Conservation (phyloP, 768 basidiomycete species). For the Wakefieldia striispora region DNA sequence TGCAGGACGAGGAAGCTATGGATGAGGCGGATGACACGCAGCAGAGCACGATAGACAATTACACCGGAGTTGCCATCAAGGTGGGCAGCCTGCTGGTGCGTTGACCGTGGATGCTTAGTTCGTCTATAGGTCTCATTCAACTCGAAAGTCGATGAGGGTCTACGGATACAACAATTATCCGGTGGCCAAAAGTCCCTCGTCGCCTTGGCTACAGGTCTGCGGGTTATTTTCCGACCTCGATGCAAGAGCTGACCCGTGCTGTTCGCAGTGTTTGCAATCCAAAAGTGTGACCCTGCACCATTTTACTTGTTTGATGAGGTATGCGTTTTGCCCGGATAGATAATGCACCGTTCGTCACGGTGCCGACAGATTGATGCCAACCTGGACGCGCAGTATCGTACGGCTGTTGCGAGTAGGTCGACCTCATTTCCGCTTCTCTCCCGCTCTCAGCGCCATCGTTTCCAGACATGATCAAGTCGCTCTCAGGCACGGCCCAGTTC, state of each 20-base stretch:
- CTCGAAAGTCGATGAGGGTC: constrained; percentile 94
- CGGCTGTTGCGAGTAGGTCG: constrained; percentile 85
- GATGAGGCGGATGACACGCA: constrained; percentile 74
- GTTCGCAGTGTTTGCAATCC: constrained; percentile 89
- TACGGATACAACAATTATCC: constrained; percentile 94
- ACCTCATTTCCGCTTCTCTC: neutral
- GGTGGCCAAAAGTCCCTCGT: constrained; percentile 98
- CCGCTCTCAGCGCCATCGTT: constrained; percentile 37
- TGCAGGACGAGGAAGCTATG: constrained; percentile 62
- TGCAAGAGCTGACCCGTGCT: constrained; percentile 1
- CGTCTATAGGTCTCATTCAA: constrained; percentile 90
- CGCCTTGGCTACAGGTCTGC: constrained; percentile 83
- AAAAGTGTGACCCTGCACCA: constrained; percentile 98
- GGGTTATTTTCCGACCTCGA: neutral
- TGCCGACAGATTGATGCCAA: constrained; percentile 85
- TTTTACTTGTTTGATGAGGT: constrained; percentile 99
- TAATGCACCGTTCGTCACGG: neutral
- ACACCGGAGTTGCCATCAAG: constrained; percentile 96
- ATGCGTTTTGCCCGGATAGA: neutral
- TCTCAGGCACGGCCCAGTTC: constrained; percentile 87
- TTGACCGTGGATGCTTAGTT: neutral
- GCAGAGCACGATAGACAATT: constrained; percentile 82
- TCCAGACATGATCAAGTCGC: constrained; percentile 81
- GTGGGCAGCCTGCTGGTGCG: constrained; percentile 34
- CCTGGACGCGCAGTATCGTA: constrained; percentile 95